phyloP scores from a whole-genome alignment of 257 asterid species.

The Fraxinus excelsior region DNA sequence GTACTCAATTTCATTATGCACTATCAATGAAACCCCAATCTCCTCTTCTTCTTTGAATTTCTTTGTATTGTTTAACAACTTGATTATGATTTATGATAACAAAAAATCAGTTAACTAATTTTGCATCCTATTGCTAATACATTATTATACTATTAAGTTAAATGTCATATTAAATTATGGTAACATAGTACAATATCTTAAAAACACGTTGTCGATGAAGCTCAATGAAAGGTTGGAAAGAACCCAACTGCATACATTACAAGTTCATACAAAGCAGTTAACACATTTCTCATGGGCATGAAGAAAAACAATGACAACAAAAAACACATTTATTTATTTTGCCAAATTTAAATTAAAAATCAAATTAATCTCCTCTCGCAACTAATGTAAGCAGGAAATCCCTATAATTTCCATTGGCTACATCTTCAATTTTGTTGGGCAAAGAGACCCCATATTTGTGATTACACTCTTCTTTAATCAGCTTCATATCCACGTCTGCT shows the following conservation, averaged over 20 bases:
- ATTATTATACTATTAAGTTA: not conserved
- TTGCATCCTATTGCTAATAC: not conserved
- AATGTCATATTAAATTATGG: not conserved
- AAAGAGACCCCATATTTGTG: slow-evolving; percentile 42
- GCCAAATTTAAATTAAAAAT: not conserved
- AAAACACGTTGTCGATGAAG: not conserved
- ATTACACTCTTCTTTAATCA: slow-evolving; percentile 57
- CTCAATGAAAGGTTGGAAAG: not conserved
- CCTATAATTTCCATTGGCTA: slow-evolving; percentile 71
- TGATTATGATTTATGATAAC: not conserved
- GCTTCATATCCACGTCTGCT: slow-evolving; percentile 75
- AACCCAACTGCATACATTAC: not conserved
- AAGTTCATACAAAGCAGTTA: not conserved
- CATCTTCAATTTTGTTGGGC: slow-evolving; percentile 58
- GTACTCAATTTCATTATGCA: too few species aligned
- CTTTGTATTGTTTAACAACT: too few species aligned
- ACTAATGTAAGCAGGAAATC: slow-evolving; percentile 74
- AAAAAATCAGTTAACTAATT: not conserved
- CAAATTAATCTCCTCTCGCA: slow-evolving; percentile 51
- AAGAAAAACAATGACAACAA: not conserved
- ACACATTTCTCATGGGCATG: not conserved
- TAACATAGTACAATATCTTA: not conserved
- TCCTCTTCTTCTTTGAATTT: too few species aligned
- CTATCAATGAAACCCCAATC: too few species aligned
- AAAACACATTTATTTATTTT: slow-evolving; percentile 1